Evolutionary conservation across 495 filamentous ascomycete genomes (phyloP).

Genomic region (Pyronema domesticum): DNA sequence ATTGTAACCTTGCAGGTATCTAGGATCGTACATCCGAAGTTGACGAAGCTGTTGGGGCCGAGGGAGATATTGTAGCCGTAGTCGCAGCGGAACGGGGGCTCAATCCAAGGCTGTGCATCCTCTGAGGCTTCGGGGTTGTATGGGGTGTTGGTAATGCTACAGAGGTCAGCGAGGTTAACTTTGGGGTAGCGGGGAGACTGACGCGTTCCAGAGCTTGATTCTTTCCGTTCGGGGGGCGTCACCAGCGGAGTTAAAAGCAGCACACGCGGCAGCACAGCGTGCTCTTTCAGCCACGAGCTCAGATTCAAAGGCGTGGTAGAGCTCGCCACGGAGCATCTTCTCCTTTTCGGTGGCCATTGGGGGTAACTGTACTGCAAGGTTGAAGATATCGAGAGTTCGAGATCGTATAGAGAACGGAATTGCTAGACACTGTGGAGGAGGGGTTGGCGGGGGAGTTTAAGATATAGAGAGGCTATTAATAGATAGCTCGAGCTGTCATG

Average conservation of each 20-base stretch:
- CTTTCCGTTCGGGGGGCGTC: constrained; percentile 39
- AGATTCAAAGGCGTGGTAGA: constrained; percentile 32
- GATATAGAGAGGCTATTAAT: no score
- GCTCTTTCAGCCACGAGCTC: constrained; percentile 36
- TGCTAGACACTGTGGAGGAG: not conserved
- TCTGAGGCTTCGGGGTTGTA: constrained; percentile 45
- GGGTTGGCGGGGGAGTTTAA: not conserved
- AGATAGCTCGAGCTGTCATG: no score
- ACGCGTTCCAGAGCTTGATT: constrained; percentile 61
- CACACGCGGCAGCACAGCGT: constrained; percentile 40
- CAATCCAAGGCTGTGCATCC: constrained; percentile 47
- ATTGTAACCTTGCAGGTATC: constrained; percentile 65
- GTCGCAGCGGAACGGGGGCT: constrained; percentile 51
- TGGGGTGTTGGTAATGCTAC: constrained; percentile 37
- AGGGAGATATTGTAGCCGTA: constrained; percentile 59
- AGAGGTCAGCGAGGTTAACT: constrained; percentile 32
- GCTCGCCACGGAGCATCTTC: constrained; percentile 35
- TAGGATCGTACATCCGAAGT: constrained; percentile 55
- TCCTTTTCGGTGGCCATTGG: constrained; percentile 15
- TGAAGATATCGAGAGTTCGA: not conserved
- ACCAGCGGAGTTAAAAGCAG: constrained; percentile 41
- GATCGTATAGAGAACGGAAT: not conserved
- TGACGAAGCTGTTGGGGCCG: constrained; percentile 54
- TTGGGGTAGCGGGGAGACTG: constrained; percentile 22
- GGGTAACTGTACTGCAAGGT: not conserved